A percentile compares a stretch with the other conserved stretches of the same genome.
Conservation (phyloP, 257 asterid genomes). For the Primulina eburnea region DNA sequence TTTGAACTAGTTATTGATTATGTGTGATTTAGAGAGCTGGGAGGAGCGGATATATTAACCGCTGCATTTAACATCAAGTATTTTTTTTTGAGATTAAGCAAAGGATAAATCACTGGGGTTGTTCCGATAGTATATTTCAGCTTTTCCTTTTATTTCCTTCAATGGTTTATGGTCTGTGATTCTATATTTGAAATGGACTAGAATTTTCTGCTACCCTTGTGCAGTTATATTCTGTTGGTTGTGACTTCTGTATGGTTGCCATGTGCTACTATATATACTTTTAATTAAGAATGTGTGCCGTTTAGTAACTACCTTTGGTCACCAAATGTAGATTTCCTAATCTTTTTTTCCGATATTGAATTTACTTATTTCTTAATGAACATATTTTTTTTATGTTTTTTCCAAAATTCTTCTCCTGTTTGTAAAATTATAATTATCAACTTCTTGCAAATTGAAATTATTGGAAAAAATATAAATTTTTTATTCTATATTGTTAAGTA, state of each 20-base stretch:
- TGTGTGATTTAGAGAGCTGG: too few species aligned
- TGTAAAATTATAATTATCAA: too few species aligned
- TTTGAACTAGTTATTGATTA: background rate
- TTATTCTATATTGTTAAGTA: conserved; percentile 4
- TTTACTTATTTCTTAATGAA: too few species aligned
- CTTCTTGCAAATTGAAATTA: too few species aligned
- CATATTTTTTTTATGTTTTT: too few species aligned
- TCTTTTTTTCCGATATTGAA: too few species aligned
- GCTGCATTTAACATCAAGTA: background rate
- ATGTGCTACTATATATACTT: background rate
- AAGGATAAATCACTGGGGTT: background rate
- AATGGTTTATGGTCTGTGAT: background rate
- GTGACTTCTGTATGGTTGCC: background rate
- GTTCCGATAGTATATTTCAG: background rate
- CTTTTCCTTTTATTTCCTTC: background rate
- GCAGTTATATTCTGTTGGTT: background rate
- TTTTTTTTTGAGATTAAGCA: background rate
- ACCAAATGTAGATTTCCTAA: too few species aligned
- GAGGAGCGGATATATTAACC: background rate
- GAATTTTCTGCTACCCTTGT: background rate
- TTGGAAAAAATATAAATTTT: too few species aligned
- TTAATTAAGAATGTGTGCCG: too few species aligned
- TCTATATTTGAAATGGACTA: background rate
- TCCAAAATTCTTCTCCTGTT: too few species aligned
- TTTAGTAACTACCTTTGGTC: background rate